A percentile compares a stretch with the other conserved stretches of the same genome.
phyloP scores from a whole-genome alignment of 164 flowering plant species.

The Nelumbo lutea region DNA sequence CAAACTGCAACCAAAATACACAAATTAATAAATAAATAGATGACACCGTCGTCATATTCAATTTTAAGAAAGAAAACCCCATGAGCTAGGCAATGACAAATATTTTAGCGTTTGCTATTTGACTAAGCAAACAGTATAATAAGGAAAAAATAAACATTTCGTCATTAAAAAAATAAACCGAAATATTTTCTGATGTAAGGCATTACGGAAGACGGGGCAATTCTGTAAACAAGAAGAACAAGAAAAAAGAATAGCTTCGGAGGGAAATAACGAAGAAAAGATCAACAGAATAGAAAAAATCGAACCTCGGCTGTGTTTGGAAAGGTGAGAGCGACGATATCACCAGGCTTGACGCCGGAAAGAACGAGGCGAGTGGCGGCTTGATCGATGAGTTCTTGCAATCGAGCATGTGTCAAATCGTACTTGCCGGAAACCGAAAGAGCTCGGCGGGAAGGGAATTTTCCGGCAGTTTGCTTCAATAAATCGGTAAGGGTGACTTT shows the following conservation, averaged over 20 bases:
- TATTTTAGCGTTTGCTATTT: too few species aligned
- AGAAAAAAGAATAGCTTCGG: too few species aligned
- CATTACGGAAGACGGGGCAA: too few species aligned
- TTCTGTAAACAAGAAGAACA: too few species aligned
- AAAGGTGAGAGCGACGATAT: constrained; percentile 84
- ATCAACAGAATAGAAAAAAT: background rate
- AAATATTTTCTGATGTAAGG: too few species aligned
- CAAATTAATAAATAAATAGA: too few species aligned
- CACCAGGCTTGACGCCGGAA: constrained; percentile 54
- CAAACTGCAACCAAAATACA: constrained; percentile 42
- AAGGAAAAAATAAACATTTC: too few species aligned
- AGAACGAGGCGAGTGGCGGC: constrained; percentile 55
- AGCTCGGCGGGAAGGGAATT: constrained; percentile 54
- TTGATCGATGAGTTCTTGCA: constrained; percentile 49
- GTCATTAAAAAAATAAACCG: too few species aligned
- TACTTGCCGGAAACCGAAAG: constrained; percentile 63
- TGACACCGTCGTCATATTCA: too few species aligned
- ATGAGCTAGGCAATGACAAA: too few species aligned
- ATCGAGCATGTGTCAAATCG: constrained; percentile 55
- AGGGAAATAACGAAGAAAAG: background rate
- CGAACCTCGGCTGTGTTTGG: constrained; percentile 84
- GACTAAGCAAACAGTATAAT: too few species aligned
- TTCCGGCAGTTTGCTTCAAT: constrained; percentile 37
- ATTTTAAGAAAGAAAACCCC: too few species aligned
- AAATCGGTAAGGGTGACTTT: constrained; percentile 52